A percentile compares a stretch with the other conserved stretches of the same genome.
Conservation (phyloP, 2,329 filamentous ascomycete species). For the Neobulgaria alba region DNA sequence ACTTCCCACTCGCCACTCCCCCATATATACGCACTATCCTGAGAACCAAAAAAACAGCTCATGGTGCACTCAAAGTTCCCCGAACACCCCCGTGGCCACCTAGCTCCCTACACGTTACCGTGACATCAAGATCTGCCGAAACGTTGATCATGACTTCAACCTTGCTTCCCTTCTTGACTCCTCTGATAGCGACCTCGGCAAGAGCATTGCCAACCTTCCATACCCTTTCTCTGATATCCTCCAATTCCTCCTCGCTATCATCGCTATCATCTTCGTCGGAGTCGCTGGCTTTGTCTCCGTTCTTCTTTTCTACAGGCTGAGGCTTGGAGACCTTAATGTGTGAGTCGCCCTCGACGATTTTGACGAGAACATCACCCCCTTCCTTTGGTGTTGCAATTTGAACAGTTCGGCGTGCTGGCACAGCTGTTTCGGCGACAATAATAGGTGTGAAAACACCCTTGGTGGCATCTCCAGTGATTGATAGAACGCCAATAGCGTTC, state of each 20-base stretch:
- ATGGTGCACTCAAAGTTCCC: conserved; percentile 24
- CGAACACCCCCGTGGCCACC: conserved; percentile 39
- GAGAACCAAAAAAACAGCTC: conserved; percentile 6
- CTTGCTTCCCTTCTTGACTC: conserved; percentile 79
- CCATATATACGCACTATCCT: not conserved
- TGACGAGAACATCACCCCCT: conserved; percentile 81
- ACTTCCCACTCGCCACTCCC: not conserved
- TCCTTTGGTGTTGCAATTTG: conserved; percentile 68
- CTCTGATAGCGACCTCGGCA: conserved; percentile 77
- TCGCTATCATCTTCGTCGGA: conserved; percentile 53
- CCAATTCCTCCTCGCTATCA: conserved; percentile 65
- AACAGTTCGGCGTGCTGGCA: conserved; percentile 77
- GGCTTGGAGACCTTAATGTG: conserved; percentile 92
- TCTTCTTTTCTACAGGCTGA: conserved; percentile 63
- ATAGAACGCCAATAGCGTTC: conserved; percentile 81
- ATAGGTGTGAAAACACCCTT: conserved; percentile 71
- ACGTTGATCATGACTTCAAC: conserved; percentile 93
- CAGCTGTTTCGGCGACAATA: conserved; percentile 77
- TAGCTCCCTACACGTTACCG: conserved; percentile 75
- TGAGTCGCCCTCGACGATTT: conserved; percentile 77
- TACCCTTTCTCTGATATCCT: conserved; percentile 81
- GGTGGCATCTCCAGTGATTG: conserved; percentile 47
- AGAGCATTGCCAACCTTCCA: conserved; percentile 82
- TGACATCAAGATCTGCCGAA: conserved; percentile 67
- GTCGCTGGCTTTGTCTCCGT: conserved; percentile 49